These are phyloP conservation scores for Talaromyces sp. DNA, from an alignment of 2,329 filamentous ascomycete species.

Conservation along the genomic window DNA sequence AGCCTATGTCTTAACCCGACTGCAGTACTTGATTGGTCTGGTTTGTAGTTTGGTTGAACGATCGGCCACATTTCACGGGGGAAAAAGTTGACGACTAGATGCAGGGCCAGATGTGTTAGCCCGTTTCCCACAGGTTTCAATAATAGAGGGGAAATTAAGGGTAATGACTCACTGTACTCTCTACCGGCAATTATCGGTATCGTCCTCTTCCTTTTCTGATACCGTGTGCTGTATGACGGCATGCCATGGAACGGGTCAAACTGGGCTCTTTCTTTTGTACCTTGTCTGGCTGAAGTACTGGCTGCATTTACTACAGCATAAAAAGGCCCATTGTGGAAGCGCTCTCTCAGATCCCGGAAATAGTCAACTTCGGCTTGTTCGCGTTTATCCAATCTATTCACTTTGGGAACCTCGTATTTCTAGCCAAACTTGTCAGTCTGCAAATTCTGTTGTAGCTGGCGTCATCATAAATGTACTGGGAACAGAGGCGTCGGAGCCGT, in stretches of 20 bases:
- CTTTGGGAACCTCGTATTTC: constrained; percentile 33
- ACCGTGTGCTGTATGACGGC: constrained; percentile 55
- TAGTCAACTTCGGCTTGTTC: constrained; percentile 47
- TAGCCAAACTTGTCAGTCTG: constrained; percentile 13
- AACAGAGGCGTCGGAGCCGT: constrained; percentile 43
- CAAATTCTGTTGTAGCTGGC: background rate
- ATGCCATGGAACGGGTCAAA: constrained; percentile 60
- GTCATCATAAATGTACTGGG: constrained; percentile 30
- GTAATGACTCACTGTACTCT: constrained; percentile 53
- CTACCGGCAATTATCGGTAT: constrained; percentile 51
- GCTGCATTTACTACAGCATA: constrained; percentile 49
- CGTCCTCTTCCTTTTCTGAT: constrained; percentile 51
- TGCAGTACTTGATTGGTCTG: constrained; percentile 25
- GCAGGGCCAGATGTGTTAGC: background rate
- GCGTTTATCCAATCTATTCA: constrained; percentile 24
- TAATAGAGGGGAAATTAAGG: background rate
- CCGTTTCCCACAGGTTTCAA: background rate
- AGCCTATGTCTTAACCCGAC: constrained; percentile 24
- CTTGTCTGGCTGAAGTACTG: constrained; percentile 37
- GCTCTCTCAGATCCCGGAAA: constrained; percentile 49
- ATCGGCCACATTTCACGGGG: constrained; percentile 53
- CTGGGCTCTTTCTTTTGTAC: constrained; percentile 38
- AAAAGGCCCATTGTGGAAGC: constrained; percentile 55
- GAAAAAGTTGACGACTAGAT: constrained; percentile 51
- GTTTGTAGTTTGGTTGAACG: constrained; percentile 44